Conservation (phyloP, 108 stramenopile genomes). For the Pseudonitzschia multiseries region DNA sequence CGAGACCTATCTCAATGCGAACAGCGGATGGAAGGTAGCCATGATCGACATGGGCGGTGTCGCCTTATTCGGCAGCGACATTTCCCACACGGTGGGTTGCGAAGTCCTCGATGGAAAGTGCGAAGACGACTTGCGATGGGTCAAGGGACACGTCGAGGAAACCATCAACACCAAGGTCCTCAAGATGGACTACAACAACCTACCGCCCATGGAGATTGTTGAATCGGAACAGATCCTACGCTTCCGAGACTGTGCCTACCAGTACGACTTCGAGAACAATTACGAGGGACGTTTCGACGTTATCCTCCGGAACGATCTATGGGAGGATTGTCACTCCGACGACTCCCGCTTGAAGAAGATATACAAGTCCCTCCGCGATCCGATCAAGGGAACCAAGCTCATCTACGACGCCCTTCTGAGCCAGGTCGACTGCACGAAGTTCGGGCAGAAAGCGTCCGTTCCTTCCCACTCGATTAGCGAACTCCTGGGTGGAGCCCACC, state of each 20-base stretch:
- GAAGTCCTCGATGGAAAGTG: constrained; percentile 29
- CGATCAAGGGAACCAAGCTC: neutral
- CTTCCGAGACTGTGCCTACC: constrained; percentile 30
- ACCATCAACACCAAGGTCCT: constrained; percentile 16
- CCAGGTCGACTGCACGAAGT: constrained; percentile 17
- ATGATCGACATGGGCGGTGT: constrained; percentile 43
- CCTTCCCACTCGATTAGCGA: neutral
- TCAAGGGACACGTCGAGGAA: constrained; percentile 20
- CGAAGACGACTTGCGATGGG: constrained; percentile 18
- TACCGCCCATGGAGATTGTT: neutral
- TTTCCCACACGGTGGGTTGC: constrained; percentile 32
- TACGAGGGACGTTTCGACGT: constrained; percentile 13
- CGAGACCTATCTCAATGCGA: constrained; percentile 16
- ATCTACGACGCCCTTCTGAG: constrained; percentile 25
- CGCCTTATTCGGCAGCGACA: constrained; percentile 9
- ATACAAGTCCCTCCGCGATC: neutral
- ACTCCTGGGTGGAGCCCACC: neutral
- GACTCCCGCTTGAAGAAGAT: neutral
- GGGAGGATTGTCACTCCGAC: constrained; percentile 19
- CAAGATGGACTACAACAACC: neutral
- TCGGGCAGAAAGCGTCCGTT: neutral
- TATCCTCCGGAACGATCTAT: constrained; percentile 11
- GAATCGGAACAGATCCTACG: constrained; percentile 26
- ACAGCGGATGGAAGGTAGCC: constrained; percentile 23
- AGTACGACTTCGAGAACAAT: neutral